These are phyloP conservation scores for Bruguiera sexangula DNA, from an alignment of 345 rosid genomes.

Conservation along the genomic window DNA sequence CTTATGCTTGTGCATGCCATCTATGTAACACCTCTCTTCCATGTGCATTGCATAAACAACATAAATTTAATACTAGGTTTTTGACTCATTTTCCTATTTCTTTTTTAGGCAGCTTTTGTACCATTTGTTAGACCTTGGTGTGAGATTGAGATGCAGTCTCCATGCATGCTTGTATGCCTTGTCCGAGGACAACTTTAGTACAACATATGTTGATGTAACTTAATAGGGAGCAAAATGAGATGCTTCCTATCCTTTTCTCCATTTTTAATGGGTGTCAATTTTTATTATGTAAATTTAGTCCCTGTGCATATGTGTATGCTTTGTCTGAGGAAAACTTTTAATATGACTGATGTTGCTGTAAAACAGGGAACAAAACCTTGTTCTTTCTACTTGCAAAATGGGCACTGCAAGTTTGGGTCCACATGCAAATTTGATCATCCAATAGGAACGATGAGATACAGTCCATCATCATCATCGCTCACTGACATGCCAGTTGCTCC, in stretches of 20 bases:
- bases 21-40: background rate
- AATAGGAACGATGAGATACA: conserved; percentile 23
- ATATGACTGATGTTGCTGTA: background rate
- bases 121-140: background rate
- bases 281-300: background rate
- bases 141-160: background rate
- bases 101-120: background rate
- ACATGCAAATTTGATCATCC: conserved; percentile 34
- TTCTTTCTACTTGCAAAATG: conserved; percentile 23
- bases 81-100: no score
- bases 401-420: conserved; percentile 30
- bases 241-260: background rate
- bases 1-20: background rate
- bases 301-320: background rate
- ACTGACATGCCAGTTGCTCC: conserved; percentile 25
- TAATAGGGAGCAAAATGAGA: conserved; percentile 10
- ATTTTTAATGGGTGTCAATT: background rate
- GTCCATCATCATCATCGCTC: conserved; percentile 22
- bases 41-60: no score
- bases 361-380: conserved; percentile 24
- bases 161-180: background rate
- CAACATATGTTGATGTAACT: background rate
- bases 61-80: no score
- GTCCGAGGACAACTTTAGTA: background rate
- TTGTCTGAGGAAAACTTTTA: background rate